phyloP scores from a whole-genome alignment of 2,329 filamentous ascomycete species.

The Paraphoma chrysanthemicola region DNA sequence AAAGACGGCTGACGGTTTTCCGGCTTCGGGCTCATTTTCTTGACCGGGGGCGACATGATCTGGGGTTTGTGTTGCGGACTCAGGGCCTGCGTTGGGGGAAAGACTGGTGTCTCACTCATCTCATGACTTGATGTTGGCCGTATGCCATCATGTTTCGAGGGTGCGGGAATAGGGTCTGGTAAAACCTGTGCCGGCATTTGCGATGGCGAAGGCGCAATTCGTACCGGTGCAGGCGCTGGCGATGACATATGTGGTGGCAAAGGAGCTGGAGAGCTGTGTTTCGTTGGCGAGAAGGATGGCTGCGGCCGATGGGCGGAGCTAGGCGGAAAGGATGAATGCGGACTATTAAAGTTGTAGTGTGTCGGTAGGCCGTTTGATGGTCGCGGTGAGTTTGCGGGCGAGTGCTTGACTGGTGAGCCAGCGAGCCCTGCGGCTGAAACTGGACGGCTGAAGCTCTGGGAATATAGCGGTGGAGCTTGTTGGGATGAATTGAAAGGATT shows the following conservation, averaged over 20 bases:
- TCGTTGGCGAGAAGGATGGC: constrained; percentile 46
- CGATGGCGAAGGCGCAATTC: constrained; percentile 36
- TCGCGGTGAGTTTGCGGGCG: constrained; percentile 43
- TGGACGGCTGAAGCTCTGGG: constrained; percentile 40
- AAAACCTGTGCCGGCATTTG: constrained; percentile 44
- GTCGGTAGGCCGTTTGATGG: constrained; percentile 40
- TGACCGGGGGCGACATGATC: constrained; percentile 67
- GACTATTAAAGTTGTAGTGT: constrained; percentile 49
- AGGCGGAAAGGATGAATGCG: constrained; percentile 56
- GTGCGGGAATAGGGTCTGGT: constrained; percentile 50
- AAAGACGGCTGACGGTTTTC: not conserved
- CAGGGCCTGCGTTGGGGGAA: constrained; percentile 65
- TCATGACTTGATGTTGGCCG: constrained; percentile 42
- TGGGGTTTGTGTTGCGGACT: constrained; percentile 65
- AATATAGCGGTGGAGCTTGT: constrained; percentile 23
- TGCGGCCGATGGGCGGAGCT: constrained; percentile 30
- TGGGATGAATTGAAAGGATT: constrained; percentile 32
- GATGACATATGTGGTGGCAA: constrained; percentile 43
- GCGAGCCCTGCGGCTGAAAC: constrained; percentile 34
- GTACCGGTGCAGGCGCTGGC: constrained; percentile 30
- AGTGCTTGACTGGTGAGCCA: constrained; percentile 46
- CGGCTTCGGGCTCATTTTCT: constrained; percentile 46
- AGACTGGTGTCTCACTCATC: constrained; percentile 52
- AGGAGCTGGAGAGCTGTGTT: constrained; percentile 48
- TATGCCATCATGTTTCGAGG: constrained; percentile 55